Percentiles rank a stretch among this genome's conserved stretches.
phyloP scores from a whole-genome alignment of 2,329 filamentous ascomycete species.

The Botrytis medusae region DNA sequence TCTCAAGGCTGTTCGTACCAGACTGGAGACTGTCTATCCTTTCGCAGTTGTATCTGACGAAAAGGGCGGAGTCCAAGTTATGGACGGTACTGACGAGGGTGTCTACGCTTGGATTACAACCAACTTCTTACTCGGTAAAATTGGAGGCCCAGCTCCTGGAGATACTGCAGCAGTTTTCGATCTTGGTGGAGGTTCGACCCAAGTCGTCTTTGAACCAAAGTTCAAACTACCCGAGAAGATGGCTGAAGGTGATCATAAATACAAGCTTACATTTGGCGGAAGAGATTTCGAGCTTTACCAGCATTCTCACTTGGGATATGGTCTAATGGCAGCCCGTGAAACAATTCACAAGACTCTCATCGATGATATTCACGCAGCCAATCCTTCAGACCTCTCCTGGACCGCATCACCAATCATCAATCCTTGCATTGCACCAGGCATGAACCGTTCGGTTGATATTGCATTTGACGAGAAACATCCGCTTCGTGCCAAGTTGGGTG shows the following conservation, averaged over 20 bases:
- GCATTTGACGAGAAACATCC: constrained; percentile 65
- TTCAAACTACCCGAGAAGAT: constrained; percentile 89
- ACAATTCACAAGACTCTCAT: constrained; percentile 77
- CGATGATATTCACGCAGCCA: constrained; percentile 66
- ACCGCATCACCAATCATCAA: constrained; percentile 70
- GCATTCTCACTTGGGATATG: constrained; percentile 96
- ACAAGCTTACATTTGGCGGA: constrained; percentile 85
- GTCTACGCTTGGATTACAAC: constrained; percentile 99
- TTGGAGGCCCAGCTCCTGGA: constrained; percentile 85
- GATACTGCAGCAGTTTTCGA: constrained; percentile 95
- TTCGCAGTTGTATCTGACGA: constrained; percentile 90
- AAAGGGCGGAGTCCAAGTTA: constrained; percentile 87
- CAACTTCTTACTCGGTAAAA: constrained; percentile 97
- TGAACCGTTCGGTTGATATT: constrained; percentile 71
- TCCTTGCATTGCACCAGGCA: constrained; percentile 83
- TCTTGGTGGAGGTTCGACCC: constrained; percentile 92
- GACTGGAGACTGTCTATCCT: constrained; percentile 85
- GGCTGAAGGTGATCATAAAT: constrained; percentile 92
- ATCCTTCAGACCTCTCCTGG: constrained; percentile 64
- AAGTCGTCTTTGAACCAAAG: constrained; percentile 97
- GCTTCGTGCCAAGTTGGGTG: constrained; percentile 50
- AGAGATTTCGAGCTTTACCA: constrained; percentile 93
- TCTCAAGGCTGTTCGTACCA: constrained; percentile 76
- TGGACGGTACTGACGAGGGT: constrained; percentile 96
- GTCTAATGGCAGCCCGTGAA: constrained; percentile 91